Conservation (phyloP, 2,329 filamentous ascomycete genomes). For the Zymoseptoria passerinii region DNA sequence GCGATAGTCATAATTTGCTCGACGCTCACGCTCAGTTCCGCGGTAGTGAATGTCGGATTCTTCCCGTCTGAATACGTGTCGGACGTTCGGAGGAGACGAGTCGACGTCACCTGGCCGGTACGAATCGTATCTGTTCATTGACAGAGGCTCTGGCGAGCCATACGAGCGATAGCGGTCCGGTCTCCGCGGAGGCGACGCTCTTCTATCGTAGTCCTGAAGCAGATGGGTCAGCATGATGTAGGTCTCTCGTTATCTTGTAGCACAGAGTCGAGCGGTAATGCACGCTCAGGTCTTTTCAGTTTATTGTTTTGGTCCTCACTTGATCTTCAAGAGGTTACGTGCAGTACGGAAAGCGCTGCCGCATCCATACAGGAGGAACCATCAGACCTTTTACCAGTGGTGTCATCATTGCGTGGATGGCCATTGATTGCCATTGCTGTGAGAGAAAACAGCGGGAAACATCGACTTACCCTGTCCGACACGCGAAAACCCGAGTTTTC, state of each 20-base stretch:
- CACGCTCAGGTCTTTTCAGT: slow-evolving; percentile 69
- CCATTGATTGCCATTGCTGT: not conserved
- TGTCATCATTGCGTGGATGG: slow-evolving; percentile 42
- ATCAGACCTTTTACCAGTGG: slow-evolving; percentile 59
- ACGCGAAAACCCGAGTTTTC: not conserved
- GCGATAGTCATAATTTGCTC: not conserved
- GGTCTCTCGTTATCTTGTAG: not conserved
- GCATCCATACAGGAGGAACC: slow-evolving; percentile 39
- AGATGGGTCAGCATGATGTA: not conserved
- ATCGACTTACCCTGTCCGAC: slow-evolving; percentile 1
- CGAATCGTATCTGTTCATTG: not conserved
- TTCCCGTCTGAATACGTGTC: not conserved
- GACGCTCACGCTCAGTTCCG: not conserved
- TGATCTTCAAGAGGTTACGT: slow-evolving; percentile 18
- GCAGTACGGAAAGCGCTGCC: slow-evolving; percentile 10
- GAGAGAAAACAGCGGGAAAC: not conserved
- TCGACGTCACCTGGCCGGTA: not conserved
- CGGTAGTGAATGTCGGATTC: not conserved
- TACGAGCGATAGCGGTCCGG: not conserved
- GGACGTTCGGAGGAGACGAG: not conserved
- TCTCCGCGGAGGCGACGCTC: not conserved
- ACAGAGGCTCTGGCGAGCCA: not conserved
- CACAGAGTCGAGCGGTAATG: not conserved
- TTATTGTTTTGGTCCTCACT: slow-evolving; percentile 31
- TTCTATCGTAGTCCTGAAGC: not conserved